Evolutionary conservation across 805 yeast genomes (phyloP).

Genomic region (Maudiozyma barnettii): DNA sequence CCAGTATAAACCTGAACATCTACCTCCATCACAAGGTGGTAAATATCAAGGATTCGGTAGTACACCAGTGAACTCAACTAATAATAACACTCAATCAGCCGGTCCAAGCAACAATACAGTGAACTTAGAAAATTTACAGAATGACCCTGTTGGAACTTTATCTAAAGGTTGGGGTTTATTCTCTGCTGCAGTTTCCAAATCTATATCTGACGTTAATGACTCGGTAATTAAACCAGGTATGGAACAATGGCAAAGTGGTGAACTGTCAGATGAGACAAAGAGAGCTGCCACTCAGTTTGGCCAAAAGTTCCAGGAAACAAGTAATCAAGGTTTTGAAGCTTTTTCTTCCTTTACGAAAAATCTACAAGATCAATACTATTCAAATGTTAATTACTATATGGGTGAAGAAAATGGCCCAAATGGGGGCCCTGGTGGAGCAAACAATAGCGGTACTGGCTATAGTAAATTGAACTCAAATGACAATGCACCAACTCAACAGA

Average conservation of each 20-base stretch:
- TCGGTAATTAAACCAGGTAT: constrained; percentile 86
- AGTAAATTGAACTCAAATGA: constrained; percentile 41
- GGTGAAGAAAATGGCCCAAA: constrained; percentile 37
- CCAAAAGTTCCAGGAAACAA: constrained; percentile 84
- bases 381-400: constrained; percentile 21
- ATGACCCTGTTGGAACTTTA: constrained; percentile 85
- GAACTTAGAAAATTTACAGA: constrained; percentile 59
- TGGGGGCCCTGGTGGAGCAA: constrained; percentile 21
- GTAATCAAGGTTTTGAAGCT: constrained; percentile 64
- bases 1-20: constrained; percentile 58
- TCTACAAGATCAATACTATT: constrained; percentile 28
- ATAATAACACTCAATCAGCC: constrained; percentile 1
- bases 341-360: constrained; percentile 46
- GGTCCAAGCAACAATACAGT: constrained; percentile 31
- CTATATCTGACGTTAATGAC: constrained; percentile 78
- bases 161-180: constrained; percentile 92
- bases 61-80: constrained; percentile 37
- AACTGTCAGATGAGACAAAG: constrained; percentile 69
- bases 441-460: constrained; percentile 32
- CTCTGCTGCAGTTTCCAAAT: constrained; percentile 73
- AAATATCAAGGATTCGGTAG: constrained; percentile 87
- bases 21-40: constrained; percentile 93
- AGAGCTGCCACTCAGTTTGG: constrained; percentile 97
- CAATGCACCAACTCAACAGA: constrained; percentile 25
- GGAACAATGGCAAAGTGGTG: constrained; percentile 62